These are phyloP conservation scores for Chiua virens DNA, from an alignment of 768 basidiomycete genomes.

Conservation along the genomic window DNA sequence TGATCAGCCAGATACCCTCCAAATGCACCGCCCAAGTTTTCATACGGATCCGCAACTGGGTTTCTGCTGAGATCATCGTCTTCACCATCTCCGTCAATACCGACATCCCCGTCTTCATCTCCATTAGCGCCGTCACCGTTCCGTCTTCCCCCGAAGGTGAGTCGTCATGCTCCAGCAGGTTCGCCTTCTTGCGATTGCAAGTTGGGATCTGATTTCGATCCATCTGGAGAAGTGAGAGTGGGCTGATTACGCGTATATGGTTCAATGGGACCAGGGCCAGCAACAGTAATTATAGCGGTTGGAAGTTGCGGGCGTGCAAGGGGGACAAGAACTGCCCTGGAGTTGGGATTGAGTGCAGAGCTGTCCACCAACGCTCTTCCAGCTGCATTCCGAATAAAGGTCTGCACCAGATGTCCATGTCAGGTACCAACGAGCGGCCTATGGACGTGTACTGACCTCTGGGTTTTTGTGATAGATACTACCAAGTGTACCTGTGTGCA, in stretches of 20 bases:
- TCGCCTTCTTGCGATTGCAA: conserved; percentile 24
- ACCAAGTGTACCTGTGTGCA: conserved; percentile 92
- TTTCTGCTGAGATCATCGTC: conserved; percentile 39
- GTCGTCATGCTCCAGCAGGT: conserved; percentile 19
- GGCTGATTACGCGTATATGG: conserved; percentile 28
- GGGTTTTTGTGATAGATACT: conserved; percentile 99
- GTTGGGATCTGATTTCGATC: conserved; percentile 33
- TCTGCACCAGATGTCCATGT: conserved; percentile 44
- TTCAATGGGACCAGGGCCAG: conserved; percentile 52
- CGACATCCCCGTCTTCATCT: conserved; percentile 24
- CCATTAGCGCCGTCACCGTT: conserved; percentile 12
- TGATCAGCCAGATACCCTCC: conserved; percentile 71
- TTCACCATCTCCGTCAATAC: conserved; percentile 39
- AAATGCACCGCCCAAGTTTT: conserved; percentile 76
- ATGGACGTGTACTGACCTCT: conserved; percentile 51
- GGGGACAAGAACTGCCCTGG: conserved; percentile 68
- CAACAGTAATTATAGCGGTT: conserved; percentile 42
- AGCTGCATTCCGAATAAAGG: conserved; percentile 89
- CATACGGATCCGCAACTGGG: conserved; percentile 68
- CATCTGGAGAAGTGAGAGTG: conserved; percentile 22
- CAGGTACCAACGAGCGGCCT: conserved; percentile 5
- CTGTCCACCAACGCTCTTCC: conserved; percentile 84
- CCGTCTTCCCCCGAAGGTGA: neutral
- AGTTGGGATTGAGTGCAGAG: conserved; percentile 84
- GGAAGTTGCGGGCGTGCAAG: conserved; percentile 54